These are phyloP conservation scores for Luvunga scandens DNA, from an alignment of 345 rosid genomes.

Conservation along the genomic window DNA sequence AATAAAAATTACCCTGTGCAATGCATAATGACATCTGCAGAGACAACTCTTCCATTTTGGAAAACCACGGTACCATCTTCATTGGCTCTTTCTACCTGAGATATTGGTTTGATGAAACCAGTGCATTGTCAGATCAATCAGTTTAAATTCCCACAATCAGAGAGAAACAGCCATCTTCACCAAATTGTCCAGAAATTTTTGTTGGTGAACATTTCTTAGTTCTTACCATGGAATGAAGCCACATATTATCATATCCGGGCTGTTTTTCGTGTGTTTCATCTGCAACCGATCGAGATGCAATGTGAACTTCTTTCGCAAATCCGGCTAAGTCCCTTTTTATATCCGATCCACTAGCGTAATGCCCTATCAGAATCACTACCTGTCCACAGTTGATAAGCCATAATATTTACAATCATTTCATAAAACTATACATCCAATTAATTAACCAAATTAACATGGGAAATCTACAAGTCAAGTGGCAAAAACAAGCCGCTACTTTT, in stretches of 20 bases:
- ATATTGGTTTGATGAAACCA: not conserved
- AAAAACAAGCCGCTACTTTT: too few relatives aligned
- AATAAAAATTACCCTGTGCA: slow-evolving; percentile 61
- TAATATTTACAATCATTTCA: not conserved
- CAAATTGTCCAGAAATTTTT: not conserved
- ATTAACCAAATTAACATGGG: too few relatives aligned
- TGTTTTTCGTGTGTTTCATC: slow-evolving; percentile 40
- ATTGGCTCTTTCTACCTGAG: slow-evolving; percentile 55
- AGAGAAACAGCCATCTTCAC: too few relatives aligned
- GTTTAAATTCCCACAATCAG: not conserved
- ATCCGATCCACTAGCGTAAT: slow-evolving; percentile 67
- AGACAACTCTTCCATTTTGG: slow-evolving; percentile 42
- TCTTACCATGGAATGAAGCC: slow-evolving; percentile 83
- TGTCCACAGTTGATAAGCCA: slow-evolving; percentile 17
- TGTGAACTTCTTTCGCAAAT: slow-evolving; percentile 78
- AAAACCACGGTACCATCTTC: slow-evolving; percentile 70
- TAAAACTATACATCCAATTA: too few relatives aligned
- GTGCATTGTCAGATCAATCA: slow-evolving; percentile 5
- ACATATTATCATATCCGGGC: slow-evolving; percentile 48
- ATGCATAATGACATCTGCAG: slow-evolving; percentile 64
- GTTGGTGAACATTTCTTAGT: slow-evolving; percentile 17
- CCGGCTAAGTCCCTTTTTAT: slow-evolving; percentile 62
- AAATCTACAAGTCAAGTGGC: too few relatives aligned
- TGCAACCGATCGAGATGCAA: slow-evolving; percentile 56
- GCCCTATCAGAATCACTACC: slow-evolving; percentile 79